Evolutionary conservation across 169 alveolate genomes (phyloP).

Genomic region (Plasmodium berghei): DNA sequence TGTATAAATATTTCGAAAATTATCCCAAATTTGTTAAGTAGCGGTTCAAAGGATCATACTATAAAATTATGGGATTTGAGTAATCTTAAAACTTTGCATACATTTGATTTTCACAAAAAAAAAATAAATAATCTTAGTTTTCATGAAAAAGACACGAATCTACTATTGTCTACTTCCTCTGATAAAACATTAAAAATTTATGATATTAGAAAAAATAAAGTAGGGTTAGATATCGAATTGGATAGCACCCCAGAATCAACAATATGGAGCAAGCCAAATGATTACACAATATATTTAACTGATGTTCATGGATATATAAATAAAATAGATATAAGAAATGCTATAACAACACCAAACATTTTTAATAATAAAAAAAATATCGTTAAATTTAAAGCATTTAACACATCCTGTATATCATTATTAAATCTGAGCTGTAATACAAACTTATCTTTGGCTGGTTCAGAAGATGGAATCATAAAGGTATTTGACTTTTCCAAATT

Average conservation of each 20-base stretch:
- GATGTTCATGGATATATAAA: slow-evolving; percentile 47
- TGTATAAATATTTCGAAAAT: slow-evolving; percentile 39
- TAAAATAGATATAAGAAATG: slow-evolving; percentile 35
- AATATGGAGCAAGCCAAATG: slow-evolving; percentile 34
- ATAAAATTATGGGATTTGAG: slow-evolving; percentile 60
- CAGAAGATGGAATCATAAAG: slow-evolving; percentile 51
- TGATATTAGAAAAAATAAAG: slow-evolving; percentile 45
- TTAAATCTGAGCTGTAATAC: slow-evolving; percentile 15
- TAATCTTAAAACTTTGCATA: slow-evolving; percentile 6
- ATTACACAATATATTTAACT: slow-evolving; percentile 11
- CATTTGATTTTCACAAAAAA: slow-evolving; percentile 45
- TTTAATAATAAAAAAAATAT: neutral
- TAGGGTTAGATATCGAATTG: slow-evolving; percentile 24
- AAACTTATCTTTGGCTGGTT: slow-evolving; percentile 48
- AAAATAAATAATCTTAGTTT: slow-evolving; percentile 38
- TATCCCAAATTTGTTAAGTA: slow-evolving; percentile 27
- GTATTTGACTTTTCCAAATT: slow-evolving; percentile 28
- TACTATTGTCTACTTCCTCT: slow-evolving; percentile 30
- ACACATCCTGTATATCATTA: slow-evolving; percentile 36
- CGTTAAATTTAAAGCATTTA: slow-evolving; percentile 36
- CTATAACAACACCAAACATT: slow-evolving; percentile 7
- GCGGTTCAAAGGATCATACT: slow-evolving; percentile 65
- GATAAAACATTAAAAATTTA: slow-evolving; percentile 66
- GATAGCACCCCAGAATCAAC: slow-evolving; percentile 45
- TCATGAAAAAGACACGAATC: slow-evolving; percentile 27